Conservation (phyloP, 2,329 filamentous ascomycete species). For the Scytalidium sp. region DNA sequence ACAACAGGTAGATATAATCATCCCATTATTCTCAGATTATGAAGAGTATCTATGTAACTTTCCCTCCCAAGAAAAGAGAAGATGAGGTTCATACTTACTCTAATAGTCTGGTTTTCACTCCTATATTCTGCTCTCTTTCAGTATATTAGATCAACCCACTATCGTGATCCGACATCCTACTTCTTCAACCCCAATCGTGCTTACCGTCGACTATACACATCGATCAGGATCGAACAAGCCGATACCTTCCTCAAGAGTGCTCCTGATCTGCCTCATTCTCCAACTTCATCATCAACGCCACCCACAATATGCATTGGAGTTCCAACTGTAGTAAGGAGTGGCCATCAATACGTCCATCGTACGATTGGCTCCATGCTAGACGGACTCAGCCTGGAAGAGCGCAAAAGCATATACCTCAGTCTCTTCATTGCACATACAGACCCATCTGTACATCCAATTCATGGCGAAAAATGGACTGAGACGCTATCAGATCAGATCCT, state of each 20-base stretch:
- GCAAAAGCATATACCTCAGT: slow-evolving; percentile 29
- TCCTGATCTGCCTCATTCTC: neutral
- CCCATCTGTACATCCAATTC: slow-evolving; percentile 30
- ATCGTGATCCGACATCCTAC: slow-evolving; percentile 27
- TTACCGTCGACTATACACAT: slow-evolving; percentile 25
- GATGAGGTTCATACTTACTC: neutral
- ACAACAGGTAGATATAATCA: too few relatives aligned
- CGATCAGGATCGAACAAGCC: slow-evolving; percentile 19
- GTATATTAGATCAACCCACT: slow-evolving; percentile 19
- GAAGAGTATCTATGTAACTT: too few relatives aligned
- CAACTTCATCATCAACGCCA: neutral
- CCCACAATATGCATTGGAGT: slow-evolving; percentile 11
- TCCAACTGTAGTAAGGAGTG: slow-evolving; percentile 7
- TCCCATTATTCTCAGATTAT: too few relatives aligned
- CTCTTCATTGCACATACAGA: slow-evolving; percentile 32
- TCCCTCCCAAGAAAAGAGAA: neutral
- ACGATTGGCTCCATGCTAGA: slow-evolving; percentile 27
- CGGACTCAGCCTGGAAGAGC: slow-evolving; percentile 27
- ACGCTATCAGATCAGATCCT: slow-evolving; percentile 31
- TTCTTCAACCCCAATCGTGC: slow-evolving; percentile 26
- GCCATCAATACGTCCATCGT: slow-evolving; percentile 9
- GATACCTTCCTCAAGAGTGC: slow-evolving; percentile 19
- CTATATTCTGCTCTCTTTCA: slow-evolving; percentile 21
- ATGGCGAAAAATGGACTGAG: slow-evolving; percentile 28
- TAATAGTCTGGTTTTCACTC: slow-evolving; percentile 7